A percentile compares a stretch with the other conserved stretches of the same genome.
phyloP scores from a whole-genome alignment of 345 rosid species.

The Ailanthus altissimus region DNA sequence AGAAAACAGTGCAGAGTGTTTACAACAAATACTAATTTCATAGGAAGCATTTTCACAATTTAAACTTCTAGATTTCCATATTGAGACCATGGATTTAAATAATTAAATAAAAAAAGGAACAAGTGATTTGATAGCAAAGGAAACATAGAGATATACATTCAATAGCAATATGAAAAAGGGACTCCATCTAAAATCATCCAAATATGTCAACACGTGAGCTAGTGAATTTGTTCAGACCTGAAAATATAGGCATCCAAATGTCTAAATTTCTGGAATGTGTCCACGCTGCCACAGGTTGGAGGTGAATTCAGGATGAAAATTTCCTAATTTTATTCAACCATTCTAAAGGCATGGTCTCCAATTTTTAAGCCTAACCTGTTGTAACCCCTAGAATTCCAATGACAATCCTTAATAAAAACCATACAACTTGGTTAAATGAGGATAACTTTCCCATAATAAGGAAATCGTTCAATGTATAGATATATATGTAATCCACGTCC shows the following conservation, averaged over 20 bases:
- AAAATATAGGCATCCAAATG: conserved; percentile 2
- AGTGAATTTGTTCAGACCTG: background rate
- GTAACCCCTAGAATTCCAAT: background rate
- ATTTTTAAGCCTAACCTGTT: background rate
- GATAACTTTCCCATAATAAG: background rate
- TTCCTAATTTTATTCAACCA: background rate
- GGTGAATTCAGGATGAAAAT: background rate
- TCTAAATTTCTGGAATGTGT: background rate
- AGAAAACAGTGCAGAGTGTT: no score
- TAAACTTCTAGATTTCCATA: background rate
- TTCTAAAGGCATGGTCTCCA: background rate
- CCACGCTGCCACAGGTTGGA: background rate
- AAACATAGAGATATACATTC: background rate
- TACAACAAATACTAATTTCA: background rate
- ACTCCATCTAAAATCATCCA: background rate
- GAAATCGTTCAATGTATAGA: background rate
- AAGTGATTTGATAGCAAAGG: background rate
- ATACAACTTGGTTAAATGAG: background rate
- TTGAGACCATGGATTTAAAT: background rate
- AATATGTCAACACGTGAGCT: background rate
- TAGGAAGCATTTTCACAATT: background rate
- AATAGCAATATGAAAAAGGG: background rate
- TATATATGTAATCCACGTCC: background rate
- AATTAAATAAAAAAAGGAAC: background rate
- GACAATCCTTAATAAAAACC: background rate